A percentile compares a stretch with the other conserved stretches of the same genome.
These are phyloP conservation scores for Elongisporangium prolatum DNA, from an alignment of 352 stramenopile species.

Conservation along the genomic window DNA sequence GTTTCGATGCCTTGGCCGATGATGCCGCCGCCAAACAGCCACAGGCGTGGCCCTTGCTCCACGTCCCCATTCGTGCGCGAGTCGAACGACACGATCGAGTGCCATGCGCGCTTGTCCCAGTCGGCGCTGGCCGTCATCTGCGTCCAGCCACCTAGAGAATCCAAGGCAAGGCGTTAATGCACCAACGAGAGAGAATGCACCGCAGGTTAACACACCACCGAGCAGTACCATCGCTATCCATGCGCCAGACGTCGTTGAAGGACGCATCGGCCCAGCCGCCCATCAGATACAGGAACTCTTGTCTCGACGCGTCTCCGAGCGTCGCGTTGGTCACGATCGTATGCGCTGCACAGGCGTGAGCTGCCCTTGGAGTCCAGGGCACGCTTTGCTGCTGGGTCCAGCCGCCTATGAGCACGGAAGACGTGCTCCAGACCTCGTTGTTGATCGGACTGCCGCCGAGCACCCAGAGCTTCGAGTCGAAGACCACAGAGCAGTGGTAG, in stretches of 20 bases:
- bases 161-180: neutral
- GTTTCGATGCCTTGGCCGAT: conserved; percentile 66
- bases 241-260: conserved; percentile 67
- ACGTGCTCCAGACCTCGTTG: conserved; percentile 75
- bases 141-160: conserved; percentile 28
- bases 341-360: conserved; percentile 54
- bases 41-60: conserved; percentile 53
- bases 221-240: conserved; percentile 26
- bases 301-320: conserved; percentile 38
- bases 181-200: neutral
- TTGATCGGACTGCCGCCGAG: conserved; percentile 76
- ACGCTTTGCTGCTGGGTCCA: conserved; percentile 45
- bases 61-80: conserved; percentile 59
- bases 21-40: conserved; percentile 69
- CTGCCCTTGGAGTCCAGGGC: conserved; percentile 50
- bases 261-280: conserved; percentile 64
- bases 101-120: conserved; percentile 72
- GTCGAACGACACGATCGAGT: conserved; percentile 71
- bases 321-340: conserved; percentile 45
- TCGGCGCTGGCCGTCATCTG: conserved; percentile 27
- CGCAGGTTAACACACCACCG: neutral
- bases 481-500: conserved; percentile 70
- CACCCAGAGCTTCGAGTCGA: conserved; percentile 53
- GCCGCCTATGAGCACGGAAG: conserved; percentile 42
- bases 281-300: conserved; percentile 57